These are phyloP conservation scores for Fraxinus excelsior DNA, from an alignment of 257 asterid genomes.

Conservation along the genomic window DNA sequence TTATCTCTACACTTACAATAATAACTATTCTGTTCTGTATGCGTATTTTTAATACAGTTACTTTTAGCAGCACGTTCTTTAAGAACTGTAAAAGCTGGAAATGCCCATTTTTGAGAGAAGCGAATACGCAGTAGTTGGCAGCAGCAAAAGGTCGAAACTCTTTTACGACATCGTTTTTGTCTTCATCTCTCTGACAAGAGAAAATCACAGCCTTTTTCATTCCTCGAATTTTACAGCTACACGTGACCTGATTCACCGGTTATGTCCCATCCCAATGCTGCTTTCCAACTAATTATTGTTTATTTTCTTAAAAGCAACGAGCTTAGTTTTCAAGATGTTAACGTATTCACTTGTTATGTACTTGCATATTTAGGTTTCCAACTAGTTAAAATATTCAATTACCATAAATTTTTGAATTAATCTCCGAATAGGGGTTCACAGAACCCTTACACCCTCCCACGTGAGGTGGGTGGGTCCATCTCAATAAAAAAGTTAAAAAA, in stretches of 20 bases:
- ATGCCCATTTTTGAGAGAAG: neutral
- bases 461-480: too few species aligned
- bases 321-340: neutral
- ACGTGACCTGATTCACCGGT: constrained; percentile 16
- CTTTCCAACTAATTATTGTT: neutral
- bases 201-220: constrained; percentile 19
- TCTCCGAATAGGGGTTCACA: too few species aligned
- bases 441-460: too few species aligned
- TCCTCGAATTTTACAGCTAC: neutral
- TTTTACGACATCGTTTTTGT: constrained; percentile 25
- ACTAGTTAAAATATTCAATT: too few species aligned
- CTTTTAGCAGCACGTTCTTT: constrained; percentile 26
- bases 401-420: too few species aligned
- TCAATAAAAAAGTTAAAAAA: too few species aligned
- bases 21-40: neutral
- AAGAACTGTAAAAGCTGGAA: neutral
- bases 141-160: constrained; percentile 32
- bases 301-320: neutral
- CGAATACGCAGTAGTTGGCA: constrained; percentile 19
- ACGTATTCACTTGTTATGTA: too few species aligned
- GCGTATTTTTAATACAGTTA: neutral
- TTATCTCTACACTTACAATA: neutral
- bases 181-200: neutral
- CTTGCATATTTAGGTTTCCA: too few species aligned
- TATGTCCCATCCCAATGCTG: neutral